phyloP scores from a whole-genome alignment of 2,329 filamentous ascomycete genomes.

The Sporothrix phasma region DNA sequence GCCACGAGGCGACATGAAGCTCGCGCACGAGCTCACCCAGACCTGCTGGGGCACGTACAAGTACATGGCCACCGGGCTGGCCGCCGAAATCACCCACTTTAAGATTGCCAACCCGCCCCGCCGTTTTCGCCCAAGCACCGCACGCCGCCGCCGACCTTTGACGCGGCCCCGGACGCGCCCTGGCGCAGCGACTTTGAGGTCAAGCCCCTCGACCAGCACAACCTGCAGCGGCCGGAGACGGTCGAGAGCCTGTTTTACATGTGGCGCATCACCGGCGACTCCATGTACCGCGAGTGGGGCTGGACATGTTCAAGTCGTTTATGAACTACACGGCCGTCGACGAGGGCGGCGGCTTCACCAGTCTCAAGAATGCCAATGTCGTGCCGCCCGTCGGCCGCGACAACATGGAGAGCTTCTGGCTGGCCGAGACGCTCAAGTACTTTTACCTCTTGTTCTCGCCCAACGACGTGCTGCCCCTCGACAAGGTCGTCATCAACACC shows the following conservation, averaged over 20 bases:
- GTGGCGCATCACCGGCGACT: conserved; percentile 93
- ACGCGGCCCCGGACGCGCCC: conserved; percentile 41
- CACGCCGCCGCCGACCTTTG: conserved; percentile 40
- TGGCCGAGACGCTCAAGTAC: conserved; percentile 96
- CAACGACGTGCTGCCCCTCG: conserved; percentile 69
- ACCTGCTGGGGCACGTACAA: conserved; percentile 99
- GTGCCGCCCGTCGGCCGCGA: conserved; percentile 63
- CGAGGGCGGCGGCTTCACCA: conserved; percentile 73
- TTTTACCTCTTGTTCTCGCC: conserved; percentile 91
- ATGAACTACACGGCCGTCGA: conserved; percentile 72
- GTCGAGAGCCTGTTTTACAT: conserved; percentile 97
- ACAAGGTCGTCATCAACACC: conserved; percentile 87
- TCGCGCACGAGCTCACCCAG: conserved; percentile 85
- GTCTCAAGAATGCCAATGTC: conserved; percentile 61
- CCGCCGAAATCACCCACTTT: conserved; percentile 91
- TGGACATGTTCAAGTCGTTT: conserved; percentile 97
- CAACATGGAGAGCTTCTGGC: conserved; percentile 99
- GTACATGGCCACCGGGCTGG: conserved; percentile 79
- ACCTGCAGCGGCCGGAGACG: conserved; percentile 90
- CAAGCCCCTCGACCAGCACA: conserved; percentile 76
- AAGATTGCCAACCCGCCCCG: conserved; percentile 59
- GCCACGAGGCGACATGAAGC: conserved; percentile 76
- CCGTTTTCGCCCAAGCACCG: conserved; percentile 46
- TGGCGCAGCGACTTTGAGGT: conserved; percentile 76
- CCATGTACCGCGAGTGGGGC: conserved; percentile 86